These are phyloP conservation scores for Cutaneotrichosporon spelunceum DNA, from an alignment of 1,284 basidiomycete species.

Conservation along the genomic window DNA sequence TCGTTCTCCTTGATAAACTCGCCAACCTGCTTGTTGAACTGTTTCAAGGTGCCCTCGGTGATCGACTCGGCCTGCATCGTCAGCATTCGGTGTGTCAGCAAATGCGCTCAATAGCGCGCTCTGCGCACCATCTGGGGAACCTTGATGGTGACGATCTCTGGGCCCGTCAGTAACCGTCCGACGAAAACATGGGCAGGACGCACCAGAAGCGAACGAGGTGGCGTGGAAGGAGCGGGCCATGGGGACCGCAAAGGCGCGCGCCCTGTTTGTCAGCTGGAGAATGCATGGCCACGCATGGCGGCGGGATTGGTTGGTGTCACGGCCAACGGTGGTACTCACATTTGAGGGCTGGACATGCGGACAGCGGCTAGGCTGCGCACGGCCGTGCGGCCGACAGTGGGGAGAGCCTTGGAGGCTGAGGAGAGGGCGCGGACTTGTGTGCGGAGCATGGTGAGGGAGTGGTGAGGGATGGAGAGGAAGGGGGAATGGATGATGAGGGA, in stretches of 20 bases:
- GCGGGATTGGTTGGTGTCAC: not conserved
- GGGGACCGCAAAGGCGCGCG: conserved; percentile 12
- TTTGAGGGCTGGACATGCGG: conserved; percentile 10
- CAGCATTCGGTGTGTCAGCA: not conserved
- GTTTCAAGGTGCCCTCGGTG: conserved; percentile 93
- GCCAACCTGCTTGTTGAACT: conserved; percentile 91
- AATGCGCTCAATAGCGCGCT: not conserved
- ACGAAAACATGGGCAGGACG: not conserved
- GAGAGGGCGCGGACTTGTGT: conserved; percentile 35
- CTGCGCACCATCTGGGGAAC: conserved; percentile 80
- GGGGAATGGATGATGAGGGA: conserved; percentile 3
- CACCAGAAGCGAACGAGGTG: conserved; percentile 20
- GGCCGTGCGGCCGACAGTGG: conserved; percentile 15
- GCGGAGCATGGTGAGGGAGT: conserved; percentile 35
- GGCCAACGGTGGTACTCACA: conserved; percentile 5
- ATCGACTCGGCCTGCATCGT: conserved; percentile 77
- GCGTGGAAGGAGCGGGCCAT: conserved; percentile 21
- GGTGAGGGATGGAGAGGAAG: conserved; percentile 2
- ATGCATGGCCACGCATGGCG: not conserved
- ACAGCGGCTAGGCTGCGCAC: conserved; percentile 4
- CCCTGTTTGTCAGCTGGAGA: conserved; percentile 4
- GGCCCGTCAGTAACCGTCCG: conserved; percentile 1
- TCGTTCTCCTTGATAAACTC: conserved; percentile 89
- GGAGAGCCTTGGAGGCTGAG: conserved; percentile 22
- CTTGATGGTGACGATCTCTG: conserved; percentile 59